Conservation (phyloP, 768 basidiomycete species). For the Strobilomyces echinocephalus region DNA sequence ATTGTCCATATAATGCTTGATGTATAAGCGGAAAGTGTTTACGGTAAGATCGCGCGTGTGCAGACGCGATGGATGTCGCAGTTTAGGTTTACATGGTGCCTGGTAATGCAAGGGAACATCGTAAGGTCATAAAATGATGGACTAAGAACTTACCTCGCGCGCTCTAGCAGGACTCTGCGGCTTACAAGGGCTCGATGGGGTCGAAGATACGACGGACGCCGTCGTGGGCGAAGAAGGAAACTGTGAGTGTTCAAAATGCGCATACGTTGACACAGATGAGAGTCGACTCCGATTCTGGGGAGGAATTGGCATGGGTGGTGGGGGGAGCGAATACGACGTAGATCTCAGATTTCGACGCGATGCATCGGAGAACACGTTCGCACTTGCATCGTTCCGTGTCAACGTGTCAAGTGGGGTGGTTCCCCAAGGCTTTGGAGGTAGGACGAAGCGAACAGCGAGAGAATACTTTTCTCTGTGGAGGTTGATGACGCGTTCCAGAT, state of each 20-base stretch:
- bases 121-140: background rate
- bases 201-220: conserved; percentile 24
- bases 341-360: conserved; percentile 4
- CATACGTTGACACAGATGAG: background rate
- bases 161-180: conserved; percentile 21
- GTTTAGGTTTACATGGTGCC: conserved; percentile 34
- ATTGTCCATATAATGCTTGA: conserved; percentile 78
- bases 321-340: conserved; percentile 8
- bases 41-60: conserved; percentile 62
- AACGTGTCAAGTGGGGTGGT: background rate
- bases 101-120: background rate
- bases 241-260: background rate
- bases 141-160: conserved; percentile 3
- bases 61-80: conserved; percentile 71
- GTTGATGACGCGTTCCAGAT: conserved; percentile 48
- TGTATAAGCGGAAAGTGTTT: conserved; percentile 68
- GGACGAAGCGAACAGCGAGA: conserved; percentile 43
- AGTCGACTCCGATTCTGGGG: conserved; percentile 8
- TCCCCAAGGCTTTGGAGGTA: conserved; percentile 19
- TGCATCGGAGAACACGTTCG: conserved; percentile 8
- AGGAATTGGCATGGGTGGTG: conserved; percentile 11
- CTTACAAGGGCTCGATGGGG: conserved; percentile 29
- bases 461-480: conserved; percentile 54
- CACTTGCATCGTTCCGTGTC: background rate
- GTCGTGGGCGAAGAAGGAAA: conserved; percentile 19